A percentile compares a stretch with the other conserved stretches of the same genome.
phyloP scores from a whole-genome alignment of 1,284 basidiomycete genomes.

The Bjerkandera adusta region DNA sequence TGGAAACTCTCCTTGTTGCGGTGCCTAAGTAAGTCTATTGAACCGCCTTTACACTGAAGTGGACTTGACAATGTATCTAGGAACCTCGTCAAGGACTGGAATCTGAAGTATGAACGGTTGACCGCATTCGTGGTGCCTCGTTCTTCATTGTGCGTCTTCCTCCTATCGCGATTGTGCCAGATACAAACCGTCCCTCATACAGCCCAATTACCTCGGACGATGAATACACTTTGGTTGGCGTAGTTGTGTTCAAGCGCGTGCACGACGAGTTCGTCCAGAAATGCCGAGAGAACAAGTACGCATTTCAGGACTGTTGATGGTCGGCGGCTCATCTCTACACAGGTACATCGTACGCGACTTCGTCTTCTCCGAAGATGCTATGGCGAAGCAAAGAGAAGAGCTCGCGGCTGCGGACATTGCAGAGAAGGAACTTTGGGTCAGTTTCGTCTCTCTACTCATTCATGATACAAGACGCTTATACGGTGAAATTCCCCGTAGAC shows the following conservation, averaged over 20 bases:
- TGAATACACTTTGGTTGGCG: constrained; percentile 86
- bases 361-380: constrained; percentile 83
- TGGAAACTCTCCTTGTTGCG: constrained; percentile 92
- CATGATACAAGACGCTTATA: not conserved
- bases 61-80: no score
- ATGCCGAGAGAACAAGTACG: constrained; percentile 92
- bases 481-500: constrained; percentile 50
- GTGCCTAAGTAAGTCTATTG: constrained; percentile 78
- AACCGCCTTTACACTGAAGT: constrained; percentile 19
- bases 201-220: constrained; percentile 80
- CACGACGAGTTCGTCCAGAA: constrained; percentile 94
- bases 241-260: constrained; percentile 89
- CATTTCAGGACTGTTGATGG: constrained; percentile 3
- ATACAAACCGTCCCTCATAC: constrained; percentile 3
- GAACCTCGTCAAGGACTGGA: constrained; percentile 87
- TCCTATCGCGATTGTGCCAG: not conserved
- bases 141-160: constrained; percentile 70
- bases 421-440: constrained; percentile 95
- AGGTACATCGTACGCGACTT: constrained; percentile 95
- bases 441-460: not conserved
- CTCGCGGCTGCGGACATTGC: constrained; percentile 78
- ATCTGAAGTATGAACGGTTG: constrained; percentile 84
- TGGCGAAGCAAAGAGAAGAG: constrained; percentile 84
- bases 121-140: constrained; percentile 94
- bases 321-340: no score